These are phyloP conservation scores for Pythium graminicola DNA, from an alignment of 352 stramenopile genomes.

Conservation along the genomic window DNA sequence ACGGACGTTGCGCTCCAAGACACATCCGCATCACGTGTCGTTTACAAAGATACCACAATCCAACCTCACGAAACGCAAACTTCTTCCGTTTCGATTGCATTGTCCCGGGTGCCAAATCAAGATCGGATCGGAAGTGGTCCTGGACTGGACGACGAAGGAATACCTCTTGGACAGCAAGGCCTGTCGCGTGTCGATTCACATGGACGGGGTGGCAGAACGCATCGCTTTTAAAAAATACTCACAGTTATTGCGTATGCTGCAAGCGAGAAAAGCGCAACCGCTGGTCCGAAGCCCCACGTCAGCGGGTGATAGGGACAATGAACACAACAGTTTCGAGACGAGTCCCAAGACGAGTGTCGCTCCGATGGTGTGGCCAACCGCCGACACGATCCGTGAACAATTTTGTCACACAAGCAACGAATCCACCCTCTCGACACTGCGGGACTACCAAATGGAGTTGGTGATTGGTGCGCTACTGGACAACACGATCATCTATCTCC, in stretches of 20 bases:
- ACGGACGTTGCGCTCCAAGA: conserved; percentile 17
- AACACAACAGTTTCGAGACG: background rate
- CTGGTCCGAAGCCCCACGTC: conserved; percentile 2
- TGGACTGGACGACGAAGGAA: conserved; percentile 18
- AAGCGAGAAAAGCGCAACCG: background rate
- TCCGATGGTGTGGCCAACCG: conserved; percentile 24
- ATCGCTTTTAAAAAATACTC: conserved; percentile 15
- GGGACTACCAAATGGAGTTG: conserved; percentile 64
- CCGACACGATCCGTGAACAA: conserved; percentile 18
- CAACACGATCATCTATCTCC: conserved; percentile 77
- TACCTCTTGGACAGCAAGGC: conserved; percentile 48
- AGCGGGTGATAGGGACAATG: background rate
- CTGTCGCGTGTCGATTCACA: conserved; percentile 26
- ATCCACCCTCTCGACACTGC: conserved; percentile 36
- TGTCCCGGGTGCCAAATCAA: conserved; percentile 45
- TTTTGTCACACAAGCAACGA: conserved; percentile 22
- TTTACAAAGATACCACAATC: conserved; percentile 40
- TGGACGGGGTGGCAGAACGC: background rate
- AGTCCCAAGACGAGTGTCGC: background rate
- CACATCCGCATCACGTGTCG: background rate
- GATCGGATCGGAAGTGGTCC: conserved; percentile 37
- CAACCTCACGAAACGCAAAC: conserved; percentile 37
- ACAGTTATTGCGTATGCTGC: conserved; percentile 4
- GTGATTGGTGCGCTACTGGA: conserved; percentile 59
- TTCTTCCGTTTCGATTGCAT: conserved; percentile 41